phyloP scores from a whole-genome alignment of 2,329 filamentous ascomycete species.

The Claviceps digitariae region DNA sequence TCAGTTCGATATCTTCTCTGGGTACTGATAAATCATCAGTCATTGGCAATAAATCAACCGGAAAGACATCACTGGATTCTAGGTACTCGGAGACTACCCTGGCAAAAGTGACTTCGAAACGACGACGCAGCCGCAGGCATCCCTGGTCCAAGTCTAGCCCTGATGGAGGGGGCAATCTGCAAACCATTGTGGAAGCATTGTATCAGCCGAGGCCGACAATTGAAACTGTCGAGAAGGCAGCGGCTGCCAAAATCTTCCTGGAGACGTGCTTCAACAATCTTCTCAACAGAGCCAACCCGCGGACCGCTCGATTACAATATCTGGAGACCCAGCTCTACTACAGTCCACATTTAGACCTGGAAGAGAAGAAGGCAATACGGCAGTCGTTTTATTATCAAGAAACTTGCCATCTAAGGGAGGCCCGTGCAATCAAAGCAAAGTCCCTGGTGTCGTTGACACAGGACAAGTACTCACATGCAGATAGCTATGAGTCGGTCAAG shows the following conservation, averaged over 20 bases:
- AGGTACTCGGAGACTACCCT: slow-evolving; percentile 10
- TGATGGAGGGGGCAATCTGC: slow-evolving; percentile 18
- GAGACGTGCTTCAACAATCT: slow-evolving; percentile 74
- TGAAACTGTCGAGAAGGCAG: slow-evolving; percentile 59
- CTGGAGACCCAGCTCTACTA: slow-evolving; percentile 40
- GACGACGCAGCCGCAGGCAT: slow-evolving; percentile 17
- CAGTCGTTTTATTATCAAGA: slow-evolving; percentile 53
- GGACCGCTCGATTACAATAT: slow-evolving; percentile 18
- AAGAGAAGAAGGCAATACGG: slow-evolving; percentile 40
- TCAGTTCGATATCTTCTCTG: slow-evolving; percentile 16
- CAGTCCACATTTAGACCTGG: slow-evolving; percentile 34
- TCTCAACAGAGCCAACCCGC: slow-evolving; percentile 30
- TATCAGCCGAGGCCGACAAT: slow-evolving; percentile 20
- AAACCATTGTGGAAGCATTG: slow-evolving; percentile 21
- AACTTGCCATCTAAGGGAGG: slow-evolving; percentile 60
- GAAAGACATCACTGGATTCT: slow-evolving; percentile 23
- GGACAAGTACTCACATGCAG: slow-evolving; percentile 8
- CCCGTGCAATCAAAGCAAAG: slow-evolving; percentile 44
- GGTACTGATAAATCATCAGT: slow-evolving; percentile 14
- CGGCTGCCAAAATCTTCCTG: slow-evolving; percentile 73
- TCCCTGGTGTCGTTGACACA: slow-evolving; percentile 5
- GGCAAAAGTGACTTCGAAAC: slow-evolving; percentile 11
- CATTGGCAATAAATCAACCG: slow-evolving; percentile 14
- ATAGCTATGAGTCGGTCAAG: slow-evolving; percentile 61
- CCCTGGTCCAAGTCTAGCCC: slow-evolving; percentile 24